Percentiles rank a stretch among this genome's conserved stretches.
These are phyloP conservation scores for Trypanosoma cruzi DNA, from an alignment of 208 protist species.

Conservation along the genomic window DNA sequence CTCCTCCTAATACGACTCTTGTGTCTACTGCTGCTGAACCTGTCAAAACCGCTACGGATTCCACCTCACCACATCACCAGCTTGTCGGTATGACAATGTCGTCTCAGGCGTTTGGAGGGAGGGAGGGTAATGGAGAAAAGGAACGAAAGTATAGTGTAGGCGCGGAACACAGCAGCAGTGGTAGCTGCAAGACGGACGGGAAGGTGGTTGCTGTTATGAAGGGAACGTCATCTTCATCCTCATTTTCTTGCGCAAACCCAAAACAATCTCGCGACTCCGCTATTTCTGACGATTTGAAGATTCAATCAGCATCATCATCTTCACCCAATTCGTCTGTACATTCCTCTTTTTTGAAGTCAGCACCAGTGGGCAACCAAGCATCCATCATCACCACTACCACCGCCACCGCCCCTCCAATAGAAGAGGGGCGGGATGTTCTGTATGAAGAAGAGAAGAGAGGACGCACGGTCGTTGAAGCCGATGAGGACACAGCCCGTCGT, in stretches of 20 bases:
- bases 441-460: conserved; percentile 27
- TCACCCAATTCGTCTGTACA: conserved; percentile 2
- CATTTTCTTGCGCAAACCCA: neutral
- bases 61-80: neutral
- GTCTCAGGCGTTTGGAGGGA: neutral
- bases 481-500: conserved; percentile 40
- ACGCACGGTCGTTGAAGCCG: conserved; percentile 33
- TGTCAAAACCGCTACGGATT: neutral
- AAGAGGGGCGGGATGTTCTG: neutral
- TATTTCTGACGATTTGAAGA: too few relatives aligned
- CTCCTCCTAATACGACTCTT: neutral
- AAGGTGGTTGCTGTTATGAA: neutral
- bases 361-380: neutral
- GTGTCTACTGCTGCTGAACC: neutral
- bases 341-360: neutral
- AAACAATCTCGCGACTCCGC: neutral
- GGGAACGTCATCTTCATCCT: conserved; percentile 16
- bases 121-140: neutral
- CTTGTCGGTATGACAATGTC: neutral
- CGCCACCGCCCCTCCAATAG: neutral
- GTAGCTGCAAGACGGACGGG: neutral
- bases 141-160: neutral
- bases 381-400: neutral
- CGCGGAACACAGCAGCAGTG: neutral
- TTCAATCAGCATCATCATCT: conserved; percentile 1